A percentile compares a stretch with the other conserved stretches of the same genome.
Evolutionary conservation across 2,329 filamentous ascomycete genomes (phyloP).

Genomic region (Sordariomycetes sp.): DNA sequence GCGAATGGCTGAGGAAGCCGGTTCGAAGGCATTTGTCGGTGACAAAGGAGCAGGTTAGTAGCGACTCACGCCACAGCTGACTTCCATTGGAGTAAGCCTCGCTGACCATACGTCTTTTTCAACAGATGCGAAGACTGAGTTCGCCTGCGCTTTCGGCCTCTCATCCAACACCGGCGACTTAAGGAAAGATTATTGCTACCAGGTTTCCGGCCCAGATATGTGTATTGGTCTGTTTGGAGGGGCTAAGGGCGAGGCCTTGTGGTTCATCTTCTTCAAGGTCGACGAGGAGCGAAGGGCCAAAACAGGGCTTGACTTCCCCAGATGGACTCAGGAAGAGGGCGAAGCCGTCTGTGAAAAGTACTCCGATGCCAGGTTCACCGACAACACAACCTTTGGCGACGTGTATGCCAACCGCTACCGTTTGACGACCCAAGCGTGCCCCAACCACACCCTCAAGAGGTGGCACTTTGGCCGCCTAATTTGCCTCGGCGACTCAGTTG

Average conservation of each 20-base stretch:
- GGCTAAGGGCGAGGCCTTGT: neutral
- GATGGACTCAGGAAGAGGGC: neutral
- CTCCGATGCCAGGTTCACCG: neutral
- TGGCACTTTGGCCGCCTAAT: neutral
- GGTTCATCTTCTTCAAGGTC: constrained; percentile 3
- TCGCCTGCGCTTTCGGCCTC: neutral
- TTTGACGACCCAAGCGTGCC: neutral
- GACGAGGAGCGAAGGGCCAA: neutral
- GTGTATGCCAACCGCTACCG: constrained; percentile 1
- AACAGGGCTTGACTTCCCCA: neutral
- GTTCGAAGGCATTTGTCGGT: neutral
- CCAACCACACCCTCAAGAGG: neutral
- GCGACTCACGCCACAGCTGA: neutral
- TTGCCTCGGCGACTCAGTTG: constrained; percentile 1
- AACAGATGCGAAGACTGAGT: neutral
- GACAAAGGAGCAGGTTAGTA: neutral
- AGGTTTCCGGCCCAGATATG: neutral
- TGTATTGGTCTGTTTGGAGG: constrained; percentile 1
- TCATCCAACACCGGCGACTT: neutral
- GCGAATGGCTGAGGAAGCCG: neutral
- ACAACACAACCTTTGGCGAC: constrained; percentile 2
- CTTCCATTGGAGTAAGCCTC: neutral
- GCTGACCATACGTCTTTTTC: neutral
- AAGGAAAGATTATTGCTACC: neutral
- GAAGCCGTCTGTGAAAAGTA: neutral